These are phyloP conservation scores for Carex pumila DNA, from an alignment of 176 grass and related monocot species.

Conservation along the genomic window DNA sequence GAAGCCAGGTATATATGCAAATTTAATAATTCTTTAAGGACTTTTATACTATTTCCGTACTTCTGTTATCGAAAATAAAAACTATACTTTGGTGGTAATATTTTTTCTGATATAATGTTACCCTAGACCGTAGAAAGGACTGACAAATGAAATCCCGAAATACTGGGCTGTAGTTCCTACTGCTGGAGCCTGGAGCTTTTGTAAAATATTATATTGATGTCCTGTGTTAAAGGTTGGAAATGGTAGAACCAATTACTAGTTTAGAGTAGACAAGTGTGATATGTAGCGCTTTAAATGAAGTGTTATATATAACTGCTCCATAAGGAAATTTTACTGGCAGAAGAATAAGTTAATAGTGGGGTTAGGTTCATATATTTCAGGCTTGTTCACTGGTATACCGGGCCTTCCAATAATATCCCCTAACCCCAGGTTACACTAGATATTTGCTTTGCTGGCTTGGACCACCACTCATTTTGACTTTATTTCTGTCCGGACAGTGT, in stretches of 20 bases:
- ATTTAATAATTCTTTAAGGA: background rate
- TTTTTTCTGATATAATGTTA: background rate
- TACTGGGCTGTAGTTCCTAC: background rate
- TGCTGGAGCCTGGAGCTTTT: background rate
- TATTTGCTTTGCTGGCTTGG: background rate
- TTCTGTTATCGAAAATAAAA: background rate
- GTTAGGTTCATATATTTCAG: conserved; percentile 1
- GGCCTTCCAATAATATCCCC: background rate
- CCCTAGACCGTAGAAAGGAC: background rate
- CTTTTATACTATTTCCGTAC: background rate
- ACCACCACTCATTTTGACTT: background rate
- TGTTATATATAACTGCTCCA: background rate
- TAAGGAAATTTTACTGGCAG: conserved; percentile 1
- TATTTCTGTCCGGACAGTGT: background rate
- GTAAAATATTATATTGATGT: background rate
- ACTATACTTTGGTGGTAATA: background rate
- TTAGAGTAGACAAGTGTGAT: background rate
- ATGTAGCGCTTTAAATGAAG: background rate
- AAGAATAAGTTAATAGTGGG: background rate
- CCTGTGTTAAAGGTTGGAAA: background rate
- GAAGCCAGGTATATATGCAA: background rate
- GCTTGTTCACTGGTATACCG: background rate
- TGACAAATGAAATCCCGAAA: background rate
- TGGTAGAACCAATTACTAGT: background rate
- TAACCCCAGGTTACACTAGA: background rate